Conservation (phyloP, 2,329 filamentous ascomycete genomes). For the Gnomoniopsis smithogilvyi region DNA sequence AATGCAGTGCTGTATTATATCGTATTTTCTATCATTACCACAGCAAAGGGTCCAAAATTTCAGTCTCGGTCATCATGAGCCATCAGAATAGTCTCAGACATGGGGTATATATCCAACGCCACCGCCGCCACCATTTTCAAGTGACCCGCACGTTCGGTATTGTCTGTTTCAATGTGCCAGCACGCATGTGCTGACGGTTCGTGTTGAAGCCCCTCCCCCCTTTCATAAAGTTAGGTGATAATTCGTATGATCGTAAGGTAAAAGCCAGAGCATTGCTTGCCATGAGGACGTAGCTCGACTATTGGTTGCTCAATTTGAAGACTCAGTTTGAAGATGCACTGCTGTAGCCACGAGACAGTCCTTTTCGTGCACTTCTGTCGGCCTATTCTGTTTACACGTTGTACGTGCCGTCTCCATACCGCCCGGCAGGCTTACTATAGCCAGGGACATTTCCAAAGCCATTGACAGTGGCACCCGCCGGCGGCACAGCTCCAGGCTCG, state of each 20-base stretch:
- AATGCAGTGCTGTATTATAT: too few species aligned
- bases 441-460: neutral
- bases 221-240: too few species aligned
- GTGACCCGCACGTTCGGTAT: too few species aligned
- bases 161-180: neutral
- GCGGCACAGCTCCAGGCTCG: slow-evolving; percentile 22
- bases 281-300: too few species aligned
- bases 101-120: slow-evolving; percentile 15
- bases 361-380: neutral
- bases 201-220: too few species aligned
- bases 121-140: neutral
- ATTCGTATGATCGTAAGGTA: too few species aligned
- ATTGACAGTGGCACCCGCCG: neutral
- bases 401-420: slow-evolving; percentile 15
- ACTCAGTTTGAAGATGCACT: too few species aligned
- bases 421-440: neutral
- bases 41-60: neutral
- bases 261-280: too few species aligned
- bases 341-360: too few species aligned
- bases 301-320: too few species aligned
- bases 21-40: neutral
- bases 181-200: too few species aligned
- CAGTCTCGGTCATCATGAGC: neutral
- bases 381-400: slow-evolving; percentile 2
- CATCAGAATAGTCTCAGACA: neutral